Evolutionary conservation across 23 red algal genomes (phyloP).

Genomic region (Gracilaria vermiculophylla): DNA sequence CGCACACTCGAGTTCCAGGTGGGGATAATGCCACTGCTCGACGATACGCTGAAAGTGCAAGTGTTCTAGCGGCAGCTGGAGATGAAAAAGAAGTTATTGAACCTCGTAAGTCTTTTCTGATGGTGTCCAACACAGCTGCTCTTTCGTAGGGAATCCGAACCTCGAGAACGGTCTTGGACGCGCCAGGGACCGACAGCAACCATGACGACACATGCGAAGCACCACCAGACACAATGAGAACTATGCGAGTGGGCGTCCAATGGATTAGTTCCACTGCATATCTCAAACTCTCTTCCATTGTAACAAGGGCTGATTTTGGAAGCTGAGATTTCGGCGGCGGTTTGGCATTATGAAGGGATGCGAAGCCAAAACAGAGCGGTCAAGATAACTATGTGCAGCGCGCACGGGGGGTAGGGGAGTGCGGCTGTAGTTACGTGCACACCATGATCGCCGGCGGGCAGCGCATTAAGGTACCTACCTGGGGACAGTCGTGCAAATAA

Average conservation of each 20-base stretch:
- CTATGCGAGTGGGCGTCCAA: constrained; percentile 31
- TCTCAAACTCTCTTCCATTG: constrained; percentile 56
- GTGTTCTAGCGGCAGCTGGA: constrained; percentile 21
- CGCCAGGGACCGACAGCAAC: constrained; percentile 63
- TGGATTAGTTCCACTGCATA: constrained; percentile 54
- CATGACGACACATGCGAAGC: constrained; percentile 46
- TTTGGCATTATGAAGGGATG: too few species aligned
- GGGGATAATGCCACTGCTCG: constrained; percentile 47
- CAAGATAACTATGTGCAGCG: too few species aligned
- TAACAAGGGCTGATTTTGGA: too few species aligned
- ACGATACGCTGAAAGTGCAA: constrained; percentile 51
- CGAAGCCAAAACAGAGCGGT: too few species aligned
- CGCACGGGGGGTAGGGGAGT: too few species aligned
- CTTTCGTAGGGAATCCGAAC: constrained; percentile 51
- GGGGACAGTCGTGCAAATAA: too few species aligned
- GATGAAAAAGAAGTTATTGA: constrained; percentile 31
- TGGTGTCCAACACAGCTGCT: constrained; percentile 7
- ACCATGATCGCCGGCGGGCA: too few species aligned
- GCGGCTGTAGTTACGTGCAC: too few species aligned
- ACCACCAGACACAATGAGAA: constrained; percentile 62
- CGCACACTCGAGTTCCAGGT: constrained; percentile 41
- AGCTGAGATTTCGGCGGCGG: too few species aligned
- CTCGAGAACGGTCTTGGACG: constrained; percentile 64
- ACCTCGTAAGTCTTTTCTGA: constrained; percentile 11
- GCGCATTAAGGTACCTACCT: too few species aligned